Conservation (phyloP, 2,329 filamentous ascomycete species). For the Fusarium burgessii region DNA sequence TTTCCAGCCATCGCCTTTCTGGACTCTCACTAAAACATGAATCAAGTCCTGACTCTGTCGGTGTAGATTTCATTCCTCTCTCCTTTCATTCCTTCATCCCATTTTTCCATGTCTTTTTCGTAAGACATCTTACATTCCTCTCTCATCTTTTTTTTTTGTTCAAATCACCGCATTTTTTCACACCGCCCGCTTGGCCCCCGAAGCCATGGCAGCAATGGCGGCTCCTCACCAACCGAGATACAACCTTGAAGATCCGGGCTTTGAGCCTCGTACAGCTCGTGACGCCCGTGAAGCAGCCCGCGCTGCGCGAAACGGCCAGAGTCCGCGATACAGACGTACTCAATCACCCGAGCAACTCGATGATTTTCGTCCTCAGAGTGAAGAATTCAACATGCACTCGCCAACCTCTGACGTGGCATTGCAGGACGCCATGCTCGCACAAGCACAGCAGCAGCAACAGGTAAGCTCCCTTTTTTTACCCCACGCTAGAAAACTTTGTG, state of each 20-base stretch:
- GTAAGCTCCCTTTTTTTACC: conserved; percentile 18
- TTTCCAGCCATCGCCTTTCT: conserved; percentile 39
- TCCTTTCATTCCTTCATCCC: not conserved
- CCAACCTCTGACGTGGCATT: conserved; percentile 46
- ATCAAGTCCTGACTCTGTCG: not conserved
- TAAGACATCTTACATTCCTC: conserved; percentile 3
- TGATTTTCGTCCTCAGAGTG: conserved; percentile 40
- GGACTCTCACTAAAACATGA: conserved; percentile 27
- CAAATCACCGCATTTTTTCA: not conserved
- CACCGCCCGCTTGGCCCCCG: not conserved
- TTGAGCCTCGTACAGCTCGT: conserved; percentile 42
- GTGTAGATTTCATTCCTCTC: conserved; percentile 5
- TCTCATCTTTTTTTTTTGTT: not conserved
- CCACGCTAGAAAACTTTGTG: not conserved
- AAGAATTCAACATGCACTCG: conserved; percentile 43
- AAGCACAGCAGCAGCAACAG: conserved; percentile 46
- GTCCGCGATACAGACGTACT: conserved; percentile 42
- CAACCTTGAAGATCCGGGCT: conserved; percentile 35
- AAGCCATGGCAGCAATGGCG: conserved; percentile 35
- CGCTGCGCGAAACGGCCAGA: conserved; percentile 41
- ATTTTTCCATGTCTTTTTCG: not conserved
- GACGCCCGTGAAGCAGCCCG: conserved; percentile 44
- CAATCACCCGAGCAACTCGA: conserved; percentile 44
- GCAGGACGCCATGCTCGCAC: conserved; percentile 47
- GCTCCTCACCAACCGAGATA: conserved; percentile 36